These are phyloP conservation scores for Spergularia azorica DNA, from an alignment of 179 eudicot species.

Conservation along the genomic window DNA sequence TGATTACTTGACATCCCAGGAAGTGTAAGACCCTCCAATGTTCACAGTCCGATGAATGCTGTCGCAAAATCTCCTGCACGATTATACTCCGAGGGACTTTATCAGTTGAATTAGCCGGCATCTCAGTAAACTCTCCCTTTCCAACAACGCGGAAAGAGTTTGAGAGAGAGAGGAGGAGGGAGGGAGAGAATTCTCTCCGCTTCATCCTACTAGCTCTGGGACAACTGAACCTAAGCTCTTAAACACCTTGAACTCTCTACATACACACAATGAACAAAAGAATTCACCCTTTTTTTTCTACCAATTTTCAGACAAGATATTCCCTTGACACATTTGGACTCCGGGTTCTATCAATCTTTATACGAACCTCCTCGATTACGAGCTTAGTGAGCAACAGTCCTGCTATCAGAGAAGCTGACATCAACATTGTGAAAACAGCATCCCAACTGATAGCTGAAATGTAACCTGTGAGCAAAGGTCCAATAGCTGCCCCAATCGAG, in stretches of 20 bases:
- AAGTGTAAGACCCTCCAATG: neutral
- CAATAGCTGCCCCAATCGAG: slow-evolving; percentile 92
- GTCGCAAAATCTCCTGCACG: neutral
- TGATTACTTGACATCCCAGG: neutral
- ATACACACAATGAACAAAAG: slow-evolving; percentile 20
- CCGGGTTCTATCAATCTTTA: slow-evolving; percentile 49
- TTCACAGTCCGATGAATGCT: neutral
- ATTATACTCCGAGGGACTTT: slow-evolving; percentile 13
- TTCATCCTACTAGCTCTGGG: neutral
- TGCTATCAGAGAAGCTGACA: slow-evolving; percentile 78
- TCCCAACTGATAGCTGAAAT: slow-evolving; percentile 77
- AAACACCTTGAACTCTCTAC: neutral
- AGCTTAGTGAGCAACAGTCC: slow-evolving; percentile 79
- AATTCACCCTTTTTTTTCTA: slow-evolving; percentile 2
- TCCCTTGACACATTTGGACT: slow-evolving; percentile 33
- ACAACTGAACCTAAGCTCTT: neutral
- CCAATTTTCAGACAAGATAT: slow-evolving; percentile 34
- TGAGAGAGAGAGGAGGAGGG: neutral
- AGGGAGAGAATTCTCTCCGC: neutral
- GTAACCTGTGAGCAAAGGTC: slow-evolving; percentile 83
- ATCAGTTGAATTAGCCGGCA: neutral
- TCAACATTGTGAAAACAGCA: slow-evolving; percentile 82
- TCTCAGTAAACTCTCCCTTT: neutral
- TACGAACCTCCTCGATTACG: slow-evolving; percentile 66
- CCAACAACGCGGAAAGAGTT: neutral